A percentile compares a stretch with the other conserved stretches of the same genome.
phyloP scores from a whole-genome alignment of 768 basidiomycete species.

The Mycena floridula region DNA sequence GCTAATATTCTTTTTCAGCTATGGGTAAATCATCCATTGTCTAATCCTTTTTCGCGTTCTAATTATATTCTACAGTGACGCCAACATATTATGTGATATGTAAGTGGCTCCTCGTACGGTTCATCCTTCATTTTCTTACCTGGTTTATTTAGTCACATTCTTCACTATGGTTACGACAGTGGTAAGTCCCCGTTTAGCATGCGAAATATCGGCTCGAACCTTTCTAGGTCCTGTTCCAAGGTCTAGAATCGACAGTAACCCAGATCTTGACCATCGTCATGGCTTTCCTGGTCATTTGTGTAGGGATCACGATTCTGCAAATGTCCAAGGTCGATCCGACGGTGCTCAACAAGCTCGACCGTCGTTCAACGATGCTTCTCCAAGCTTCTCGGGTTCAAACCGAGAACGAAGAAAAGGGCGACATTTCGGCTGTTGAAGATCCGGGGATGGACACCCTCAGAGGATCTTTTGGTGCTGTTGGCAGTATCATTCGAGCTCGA shows the following conservation, averaged over 20 bases:
- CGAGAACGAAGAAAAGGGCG: constrained; percentile 69
- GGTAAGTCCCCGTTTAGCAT: constrained; percentile 35
- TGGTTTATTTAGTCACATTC: too few species aligned
- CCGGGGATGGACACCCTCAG: constrained; percentile 91
- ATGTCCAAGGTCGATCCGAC: constrained; percentile 92
- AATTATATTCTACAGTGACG: constrained; percentile 49
- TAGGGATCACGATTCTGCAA: constrained; percentile 93
- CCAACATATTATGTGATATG: constrained; percentile 86
- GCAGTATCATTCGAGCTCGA: constrained; percentile 78
- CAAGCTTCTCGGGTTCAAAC: constrained; percentile 76
- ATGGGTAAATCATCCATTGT: too few species aligned
- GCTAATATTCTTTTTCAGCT: constrained; percentile 6
- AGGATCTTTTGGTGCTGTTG: constrained; percentile 86
- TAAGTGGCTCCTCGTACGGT: constrained; percentile 21
- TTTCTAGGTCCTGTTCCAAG: constrained; percentile 91
- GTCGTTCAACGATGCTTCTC: constrained; percentile 84
- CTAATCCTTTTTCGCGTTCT: constrained; percentile 14
- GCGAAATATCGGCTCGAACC: constrained; percentile 24
- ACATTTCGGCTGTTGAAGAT: constrained; percentile 61
- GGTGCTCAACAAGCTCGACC: constrained; percentile 73
- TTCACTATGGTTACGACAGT: constrained; percentile 82
- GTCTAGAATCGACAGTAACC: constrained; percentile 67
- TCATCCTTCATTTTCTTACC: constrained; percentile 1
- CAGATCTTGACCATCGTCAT: constrained; percentile 89
- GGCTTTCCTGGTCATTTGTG: constrained; percentile 86